phyloP scores from a whole-genome alignment of 768 basidiomycete species.

The Hericium rajendrae region DNA sequence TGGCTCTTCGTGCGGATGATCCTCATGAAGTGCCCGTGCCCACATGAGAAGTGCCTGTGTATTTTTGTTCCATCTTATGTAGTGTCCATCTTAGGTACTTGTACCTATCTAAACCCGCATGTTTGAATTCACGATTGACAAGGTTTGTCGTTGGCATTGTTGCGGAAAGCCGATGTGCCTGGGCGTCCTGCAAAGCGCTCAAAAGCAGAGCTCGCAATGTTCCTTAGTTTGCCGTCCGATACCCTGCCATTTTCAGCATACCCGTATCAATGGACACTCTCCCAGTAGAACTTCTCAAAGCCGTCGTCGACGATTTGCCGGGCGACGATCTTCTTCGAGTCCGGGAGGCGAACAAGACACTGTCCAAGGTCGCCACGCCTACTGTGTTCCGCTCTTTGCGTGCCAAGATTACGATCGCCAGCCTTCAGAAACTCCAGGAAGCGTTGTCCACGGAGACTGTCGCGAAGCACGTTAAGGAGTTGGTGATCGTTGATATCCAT shows the following conservation, averaged over 20 bases:
- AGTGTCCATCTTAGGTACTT: too few relatives aligned
- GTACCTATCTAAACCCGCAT: too few relatives aligned
- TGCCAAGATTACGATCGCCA: background rate
- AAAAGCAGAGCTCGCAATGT: too few relatives aligned
- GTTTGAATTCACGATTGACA: too few relatives aligned
- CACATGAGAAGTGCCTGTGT: too few relatives aligned
- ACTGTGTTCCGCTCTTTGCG: background rate
- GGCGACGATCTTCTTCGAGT: background rate
- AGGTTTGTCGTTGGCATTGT: too few relatives aligned
- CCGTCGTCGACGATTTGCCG: background rate
- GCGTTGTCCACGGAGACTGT: background rate
- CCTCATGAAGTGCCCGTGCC: too few relatives aligned
- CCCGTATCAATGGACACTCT: background rate
- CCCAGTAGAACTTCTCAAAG: background rate
- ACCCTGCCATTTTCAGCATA: background rate
- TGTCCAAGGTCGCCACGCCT: background rate
- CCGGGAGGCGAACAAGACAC: background rate
- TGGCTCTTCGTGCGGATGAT: too few relatives aligned
- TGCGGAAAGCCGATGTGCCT: too few relatives aligned
- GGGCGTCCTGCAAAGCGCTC: too few relatives aligned
- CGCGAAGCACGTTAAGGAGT: background rate
- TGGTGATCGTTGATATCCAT: background rate
- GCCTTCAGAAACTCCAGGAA: background rate
- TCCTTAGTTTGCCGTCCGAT: background rate
- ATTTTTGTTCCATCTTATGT: too few relatives aligned